Evolutionary conservation across 768 basidiomycete species (phyloP).

Genomic region (Boletus rubropictus): DNA sequence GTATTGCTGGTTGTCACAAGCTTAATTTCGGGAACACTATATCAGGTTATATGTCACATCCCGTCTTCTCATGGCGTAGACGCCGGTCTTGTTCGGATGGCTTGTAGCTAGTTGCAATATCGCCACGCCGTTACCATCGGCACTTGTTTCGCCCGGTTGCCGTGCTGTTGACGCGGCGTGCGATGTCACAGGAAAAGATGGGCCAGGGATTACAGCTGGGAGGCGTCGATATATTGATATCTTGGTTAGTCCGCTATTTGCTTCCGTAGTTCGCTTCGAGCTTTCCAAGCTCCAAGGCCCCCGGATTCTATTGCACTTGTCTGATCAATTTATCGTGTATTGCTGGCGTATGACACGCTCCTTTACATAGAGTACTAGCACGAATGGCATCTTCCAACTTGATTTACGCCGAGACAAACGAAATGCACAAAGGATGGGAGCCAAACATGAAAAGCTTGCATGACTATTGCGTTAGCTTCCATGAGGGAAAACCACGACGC

Average conservation of each 20-base stretch:
- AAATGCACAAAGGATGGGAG: constrained; percentile 1
- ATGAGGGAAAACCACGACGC: neutral
- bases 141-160: neutral
- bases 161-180: neutral
- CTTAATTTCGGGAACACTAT: neutral
- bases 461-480: neutral
- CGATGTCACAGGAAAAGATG: neutral
- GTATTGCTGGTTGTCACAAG: no score
- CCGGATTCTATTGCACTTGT: neutral
- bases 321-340: neutral
- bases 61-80: neutral
- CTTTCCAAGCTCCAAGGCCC: constrained; percentile 2
- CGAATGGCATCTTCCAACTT: neutral
- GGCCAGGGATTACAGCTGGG: neutral
- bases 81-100: neutral
- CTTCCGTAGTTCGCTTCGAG: neutral
- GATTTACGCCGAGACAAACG: neutral
- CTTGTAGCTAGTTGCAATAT: neutral
- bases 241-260: neutral
- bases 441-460: neutral
- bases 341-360: constrained; percentile 1
- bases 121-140: constrained; percentile 4
- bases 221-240: no score
- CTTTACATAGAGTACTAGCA: constrained; percentile 1
- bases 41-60: constrained; percentile 6